Conservation (phyloP, 306 rosid species). For the Boehmeria nivea region DNA sequence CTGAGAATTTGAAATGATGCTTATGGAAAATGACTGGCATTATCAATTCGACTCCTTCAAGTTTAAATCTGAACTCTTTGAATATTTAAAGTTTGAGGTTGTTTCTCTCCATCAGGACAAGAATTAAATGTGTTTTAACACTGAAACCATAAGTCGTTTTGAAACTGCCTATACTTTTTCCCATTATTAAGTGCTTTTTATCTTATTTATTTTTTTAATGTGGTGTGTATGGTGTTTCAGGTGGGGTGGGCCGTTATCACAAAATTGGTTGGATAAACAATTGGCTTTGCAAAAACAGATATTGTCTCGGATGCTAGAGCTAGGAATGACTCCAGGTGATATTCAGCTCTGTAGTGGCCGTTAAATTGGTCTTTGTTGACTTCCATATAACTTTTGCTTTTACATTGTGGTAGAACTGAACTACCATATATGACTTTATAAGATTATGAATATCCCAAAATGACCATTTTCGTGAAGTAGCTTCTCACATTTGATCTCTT, state of each 20-base stretch:
- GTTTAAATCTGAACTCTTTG: background rate
- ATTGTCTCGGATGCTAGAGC: conserved; percentile 72
- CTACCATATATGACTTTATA: background rate
- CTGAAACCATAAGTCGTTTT: too few species aligned
- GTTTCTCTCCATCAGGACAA: too few species aligned
- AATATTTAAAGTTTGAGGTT: background rate
- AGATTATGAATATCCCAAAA: background rate
- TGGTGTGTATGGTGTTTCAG: conserved; percentile 40
- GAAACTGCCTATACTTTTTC: too few species aligned
- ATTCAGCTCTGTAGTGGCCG: background rate
- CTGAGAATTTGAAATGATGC: background rate
- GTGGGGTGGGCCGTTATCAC: conserved; percentile 94
- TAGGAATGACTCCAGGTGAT: conserved; percentile 98
- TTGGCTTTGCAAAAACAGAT: conserved; percentile 71
- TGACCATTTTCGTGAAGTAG: conserved; percentile 12
- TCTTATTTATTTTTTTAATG: conserved; percentile 2
- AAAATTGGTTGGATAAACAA: conserved; percentile 88
- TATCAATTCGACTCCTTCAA: background rate
- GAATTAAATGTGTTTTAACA: too few species aligned
- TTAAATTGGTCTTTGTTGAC: background rate
- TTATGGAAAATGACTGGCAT: background rate
- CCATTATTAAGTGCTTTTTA: too few species aligned
- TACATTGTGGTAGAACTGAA: background rate
- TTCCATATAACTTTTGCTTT: background rate
- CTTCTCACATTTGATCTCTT: conserved; percentile 18